Percentiles rank a stretch among this genome's conserved stretches.
Evolutionary conservation across 352 stramenopile species (phyloP).

Genomic region (Bremia lactucae): DNA sequence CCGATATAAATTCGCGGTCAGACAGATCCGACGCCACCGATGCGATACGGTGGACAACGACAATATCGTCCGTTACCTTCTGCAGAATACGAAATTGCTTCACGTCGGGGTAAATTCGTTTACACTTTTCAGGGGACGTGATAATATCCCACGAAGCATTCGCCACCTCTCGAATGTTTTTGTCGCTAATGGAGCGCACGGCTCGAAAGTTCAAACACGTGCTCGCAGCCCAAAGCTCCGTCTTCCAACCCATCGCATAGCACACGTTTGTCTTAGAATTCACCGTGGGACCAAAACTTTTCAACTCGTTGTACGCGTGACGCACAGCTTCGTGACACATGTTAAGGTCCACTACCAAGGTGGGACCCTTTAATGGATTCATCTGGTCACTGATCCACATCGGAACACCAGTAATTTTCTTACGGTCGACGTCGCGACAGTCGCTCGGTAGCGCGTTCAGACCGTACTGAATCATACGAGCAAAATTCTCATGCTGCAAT

Average conservation of each 20-base stretch:
- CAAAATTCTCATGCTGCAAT: constrained; percentile 77
- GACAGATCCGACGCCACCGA: constrained; percentile 62
- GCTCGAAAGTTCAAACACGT: constrained; percentile 72
- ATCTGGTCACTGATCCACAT: constrained; percentile 80
- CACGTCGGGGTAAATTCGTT: constrained; percentile 75
- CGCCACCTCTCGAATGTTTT: constrained; percentile 62
- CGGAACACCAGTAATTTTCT: constrained; percentile 58
- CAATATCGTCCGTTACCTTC: constrained; percentile 78
- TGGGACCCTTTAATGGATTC: constrained; percentile 63
- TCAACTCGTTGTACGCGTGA: constrained; percentile 70
- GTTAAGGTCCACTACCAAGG: constrained; percentile 66
- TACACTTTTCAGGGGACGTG: constrained; percentile 71
- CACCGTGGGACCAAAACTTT: constrained; percentile 57
- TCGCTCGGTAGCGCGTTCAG: constrained; percentile 68
- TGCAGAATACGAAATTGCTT: constrained; percentile 78
- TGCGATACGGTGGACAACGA: constrained; percentile 66
- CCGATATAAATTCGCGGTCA: constrained; percentile 70
- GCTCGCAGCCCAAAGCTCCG: constrained; percentile 64
- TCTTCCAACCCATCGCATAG: constrained; percentile 81
- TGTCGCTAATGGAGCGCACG: constrained; percentile 42
- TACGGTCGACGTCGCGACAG: constrained; percentile 64
- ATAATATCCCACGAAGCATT: constrained; percentile 77
- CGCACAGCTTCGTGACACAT: constrained; percentile 70
- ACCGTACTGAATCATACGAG: constrained; percentile 76
- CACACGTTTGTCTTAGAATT: constrained; percentile 81